Evolutionary conservation across 495 filamentous ascomycete genomes (phyloP).

Genomic region (Penicillium alfredii): DNA sequence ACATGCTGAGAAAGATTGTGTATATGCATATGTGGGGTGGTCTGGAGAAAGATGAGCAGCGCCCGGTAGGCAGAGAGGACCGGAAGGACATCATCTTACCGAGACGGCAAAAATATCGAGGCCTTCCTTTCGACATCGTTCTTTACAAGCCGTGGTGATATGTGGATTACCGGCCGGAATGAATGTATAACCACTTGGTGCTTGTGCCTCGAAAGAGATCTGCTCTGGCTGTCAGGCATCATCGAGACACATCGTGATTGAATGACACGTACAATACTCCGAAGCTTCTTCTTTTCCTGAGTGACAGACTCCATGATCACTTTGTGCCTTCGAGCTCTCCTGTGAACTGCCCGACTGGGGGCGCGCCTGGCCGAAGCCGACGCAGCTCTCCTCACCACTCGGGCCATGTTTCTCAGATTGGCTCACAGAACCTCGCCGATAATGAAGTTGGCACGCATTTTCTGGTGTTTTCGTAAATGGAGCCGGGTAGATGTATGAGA

Average conservation of each 20-base stretch:
- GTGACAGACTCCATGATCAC: conserved; percentile 53
- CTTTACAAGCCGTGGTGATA: conserved; percentile 72
- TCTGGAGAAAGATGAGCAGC: conserved; percentile 25
- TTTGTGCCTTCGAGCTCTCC: conserved; percentile 47
- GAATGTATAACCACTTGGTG: conserved; percentile 77
- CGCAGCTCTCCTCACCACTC: conserved; percentile 30
- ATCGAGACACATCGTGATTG: conserved; percentile 2
- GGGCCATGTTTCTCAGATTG: conserved; percentile 29
- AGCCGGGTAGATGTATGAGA: no score
- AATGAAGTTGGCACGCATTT: conserved; percentile 11
- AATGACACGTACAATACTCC: conserved; percentile 43
- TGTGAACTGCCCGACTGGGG: conserved; percentile 26
- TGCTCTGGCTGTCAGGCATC: conserved; percentile 24
- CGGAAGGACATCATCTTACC: conserved; percentile 38
- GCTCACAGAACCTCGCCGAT: conserved; percentile 15
- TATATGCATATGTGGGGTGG: conserved; percentile 40
- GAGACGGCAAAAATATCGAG: conserved; percentile 73
- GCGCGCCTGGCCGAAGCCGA: conserved; percentile 30
- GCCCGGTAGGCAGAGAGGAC: conserved; percentile 1
- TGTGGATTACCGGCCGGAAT: conserved; percentile 75
- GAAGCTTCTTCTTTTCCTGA: conserved; percentile 55
- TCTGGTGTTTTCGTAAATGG: no score
- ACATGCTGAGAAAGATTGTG: conserved; percentile 59
- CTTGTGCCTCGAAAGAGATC: conserved; percentile 45
- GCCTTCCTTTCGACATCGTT: conserved; percentile 62